Evolutionary conservation across 148 eudicot genomes (phyloP).

Genomic region (Vaccinium corymbosum): DNA sequence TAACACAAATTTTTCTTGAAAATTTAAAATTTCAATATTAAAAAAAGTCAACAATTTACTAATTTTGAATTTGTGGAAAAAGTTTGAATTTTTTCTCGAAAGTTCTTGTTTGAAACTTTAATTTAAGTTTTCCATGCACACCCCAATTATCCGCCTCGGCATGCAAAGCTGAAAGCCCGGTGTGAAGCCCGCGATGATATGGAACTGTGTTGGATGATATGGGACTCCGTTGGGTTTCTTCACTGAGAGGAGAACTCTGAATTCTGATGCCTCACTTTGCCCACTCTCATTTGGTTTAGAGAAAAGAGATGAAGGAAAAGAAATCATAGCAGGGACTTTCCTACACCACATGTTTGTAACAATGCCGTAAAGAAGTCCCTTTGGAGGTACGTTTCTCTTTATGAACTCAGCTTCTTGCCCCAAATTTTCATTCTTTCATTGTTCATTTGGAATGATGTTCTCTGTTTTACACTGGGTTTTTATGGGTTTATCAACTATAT

Average conservation of each 20-base stretch:
- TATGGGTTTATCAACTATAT: not conserved
- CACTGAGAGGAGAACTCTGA: conserved; percentile 53
- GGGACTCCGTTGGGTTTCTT: conserved; percentile 45
- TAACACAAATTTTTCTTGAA: too few relatives aligned
- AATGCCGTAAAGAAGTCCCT: conserved; percentile 69
- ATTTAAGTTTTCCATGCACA: too few relatives aligned
- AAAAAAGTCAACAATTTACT: too few relatives aligned
- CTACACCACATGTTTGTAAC: conserved; percentile 80
- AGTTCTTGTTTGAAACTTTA: too few relatives aligned
- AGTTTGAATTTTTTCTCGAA: too few relatives aligned
- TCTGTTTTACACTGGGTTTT: not conserved
- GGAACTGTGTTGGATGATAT: conserved; percentile 12
- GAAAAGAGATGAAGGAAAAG: conserved; percentile 31
- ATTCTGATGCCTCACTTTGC: conserved; percentile 51
- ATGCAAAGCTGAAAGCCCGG: too few relatives aligned
- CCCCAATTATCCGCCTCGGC: too few relatives aligned
- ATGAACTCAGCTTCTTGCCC: not conserved
- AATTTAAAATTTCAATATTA: too few relatives aligned
- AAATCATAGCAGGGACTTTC: conserved; percentile 53
- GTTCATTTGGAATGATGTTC: not conserved
- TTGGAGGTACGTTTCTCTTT: conserved; percentile 43
- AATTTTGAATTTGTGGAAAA: too few relatives aligned
- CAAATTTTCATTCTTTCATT: not conserved
- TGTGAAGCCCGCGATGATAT: not conserved
- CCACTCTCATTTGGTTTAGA: conserved; percentile 59